Evolutionary conservation across 495 filamentous ascomycete genomes (phyloP).

Genomic region (Polyplosphaeria fusca): DNA sequence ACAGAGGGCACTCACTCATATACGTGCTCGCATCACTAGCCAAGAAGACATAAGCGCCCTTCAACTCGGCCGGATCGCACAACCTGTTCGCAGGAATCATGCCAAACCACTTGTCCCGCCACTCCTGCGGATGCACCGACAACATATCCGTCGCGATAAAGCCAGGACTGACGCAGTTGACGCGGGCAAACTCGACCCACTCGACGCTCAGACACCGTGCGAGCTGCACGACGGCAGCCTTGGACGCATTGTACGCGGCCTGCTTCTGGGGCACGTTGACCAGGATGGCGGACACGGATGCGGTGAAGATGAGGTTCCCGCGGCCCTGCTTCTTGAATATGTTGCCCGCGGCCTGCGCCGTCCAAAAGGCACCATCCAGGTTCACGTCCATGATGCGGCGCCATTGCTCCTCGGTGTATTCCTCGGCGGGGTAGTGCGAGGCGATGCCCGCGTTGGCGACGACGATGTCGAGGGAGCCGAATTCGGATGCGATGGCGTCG

Average conservation of each 20-base stretch:
- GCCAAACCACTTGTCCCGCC: slow-evolving; percentile 12
- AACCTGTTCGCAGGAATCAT: slow-evolving; percentile 20
- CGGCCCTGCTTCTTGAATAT: slow-evolving; percentile 22
- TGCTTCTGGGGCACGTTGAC: slow-evolving; percentile 15
- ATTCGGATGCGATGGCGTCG: background rate
- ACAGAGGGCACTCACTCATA: too few relatives aligned
- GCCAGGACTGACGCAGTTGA: slow-evolving; percentile 25
- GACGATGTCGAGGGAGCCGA: slow-evolving; percentile 1
- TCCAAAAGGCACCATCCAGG: slow-evolving; percentile 8
- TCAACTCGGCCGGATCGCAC: slow-evolving; percentile 23
- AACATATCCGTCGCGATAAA: slow-evolving; percentile 26
- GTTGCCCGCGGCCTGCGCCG: slow-evolving; percentile 15
- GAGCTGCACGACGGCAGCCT: slow-evolving; percentile 26
- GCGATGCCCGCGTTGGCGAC: background rate
- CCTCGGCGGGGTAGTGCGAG: background rate
- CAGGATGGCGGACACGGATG: slow-evolving; percentile 20
- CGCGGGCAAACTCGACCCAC: slow-evolving; percentile 10
- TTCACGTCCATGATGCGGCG: background rate
- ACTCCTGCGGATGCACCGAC: slow-evolving; percentile 16
- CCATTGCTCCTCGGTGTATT: background rate
- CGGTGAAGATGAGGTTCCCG: slow-evolving; percentile 20
- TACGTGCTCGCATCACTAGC: slow-evolving; percentile 23
- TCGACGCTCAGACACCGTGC: slow-evolving; percentile 26
- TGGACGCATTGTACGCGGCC: slow-evolving; percentile 27
- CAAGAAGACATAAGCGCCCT: slow-evolving; percentile 22